Base-by-base conservation (phyloP, 176 grass and related monocot genomes). In the Lolium perenne region DNA sequence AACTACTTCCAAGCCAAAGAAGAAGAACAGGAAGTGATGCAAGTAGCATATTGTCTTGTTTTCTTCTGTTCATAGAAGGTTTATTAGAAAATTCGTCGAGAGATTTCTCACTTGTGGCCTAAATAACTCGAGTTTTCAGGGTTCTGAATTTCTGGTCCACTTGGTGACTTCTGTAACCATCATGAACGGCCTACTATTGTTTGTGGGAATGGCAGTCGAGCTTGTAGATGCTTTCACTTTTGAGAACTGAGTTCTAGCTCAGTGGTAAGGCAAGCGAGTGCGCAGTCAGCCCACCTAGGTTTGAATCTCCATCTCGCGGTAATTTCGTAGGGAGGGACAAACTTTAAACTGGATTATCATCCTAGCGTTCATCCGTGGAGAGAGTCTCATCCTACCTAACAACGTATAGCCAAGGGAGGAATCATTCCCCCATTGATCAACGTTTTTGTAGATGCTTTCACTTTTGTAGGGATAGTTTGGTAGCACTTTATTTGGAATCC, bases 1-100 rank as follows among this genome's bases (percentile, higher is more conserved):
- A 7, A 84, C 79, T 16, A 32, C 69, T 82, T 89, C 90, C 78
- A 83, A 95, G 89, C 8, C 4, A 29, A 83, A 85, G 87, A 7
- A 93, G 78, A 95, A 90, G 85, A 98, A 93, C 80, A 97, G 92
- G 72, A 98, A 94, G 73, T 93, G 71, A 91, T 79, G 21, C 38
- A 68, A 76, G 20, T 68, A 21, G 20, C 61, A 77, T 81, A 6
- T 8, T 82, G 2, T 58, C 10, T 21, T 79, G 16, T 73, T 83
- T 87, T 65, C 12, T 55, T 25, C 21, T 61, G 70, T 85, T 76
- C 51, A 71, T 85, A 76, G 38, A 35, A 87, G 65, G 49, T 59
- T 47, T 29, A 9, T 48, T 51, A 51, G 22, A 72, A 75, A 29
- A 51, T 51, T 75, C 3, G n/a, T 46, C 11, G 21, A 21, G 61